Evolutionary conservation across 2,329 filamentous ascomycete species (phyloP), one percentile per base, ranked within the genome.

Genomic region (Aspergillus fumigatus): DNA sequence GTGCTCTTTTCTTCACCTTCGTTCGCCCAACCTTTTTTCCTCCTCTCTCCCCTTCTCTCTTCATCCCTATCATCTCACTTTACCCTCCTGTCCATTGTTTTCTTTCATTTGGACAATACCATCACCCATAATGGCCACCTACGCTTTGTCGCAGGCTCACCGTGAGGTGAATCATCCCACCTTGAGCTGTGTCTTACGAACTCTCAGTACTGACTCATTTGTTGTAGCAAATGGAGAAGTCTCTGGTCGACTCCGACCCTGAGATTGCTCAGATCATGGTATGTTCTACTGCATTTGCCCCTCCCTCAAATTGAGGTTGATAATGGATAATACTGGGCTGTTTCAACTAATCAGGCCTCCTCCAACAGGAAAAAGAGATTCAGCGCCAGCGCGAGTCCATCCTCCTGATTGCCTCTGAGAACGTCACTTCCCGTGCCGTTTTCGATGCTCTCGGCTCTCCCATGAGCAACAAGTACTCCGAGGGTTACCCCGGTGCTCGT

Each of bases 391-490:
- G 91, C 77, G 92, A 99, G 84, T 97, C 92, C 69, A 96, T 99
- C 79, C 90, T 97, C 73, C 88, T 99, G 75, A 99, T 99, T 71
- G 93, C 94, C 72, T 97, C 94, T 56, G 94, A 99, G 83, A 99
- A 99, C 83, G 92, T 99, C 79, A 99, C 94, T 57, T 99, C 94
- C 62, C 92, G 92, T 69, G 92, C 94, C 70, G 94, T 99, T 71
- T 96, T 96, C 81, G 92, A 99, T 80, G 94, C 94, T 59, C 87
- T 99, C 65, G 94, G 94, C 71, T 92, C 88, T 57, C 88, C 89
- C 76, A 95, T 94, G 89, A 91, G 90, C 78, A 96, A 99, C 86
- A 99, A 99, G 83, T 99, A 99, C 85, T 97, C 92, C 19, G 94
- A 99, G 83, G 94, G 94, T 65, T 96, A 96, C 78, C 94, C 94